Conservation (phyloP, 2,329 filamentous ascomycete genomes). For the Tricladium varicosporioides region DNA sequence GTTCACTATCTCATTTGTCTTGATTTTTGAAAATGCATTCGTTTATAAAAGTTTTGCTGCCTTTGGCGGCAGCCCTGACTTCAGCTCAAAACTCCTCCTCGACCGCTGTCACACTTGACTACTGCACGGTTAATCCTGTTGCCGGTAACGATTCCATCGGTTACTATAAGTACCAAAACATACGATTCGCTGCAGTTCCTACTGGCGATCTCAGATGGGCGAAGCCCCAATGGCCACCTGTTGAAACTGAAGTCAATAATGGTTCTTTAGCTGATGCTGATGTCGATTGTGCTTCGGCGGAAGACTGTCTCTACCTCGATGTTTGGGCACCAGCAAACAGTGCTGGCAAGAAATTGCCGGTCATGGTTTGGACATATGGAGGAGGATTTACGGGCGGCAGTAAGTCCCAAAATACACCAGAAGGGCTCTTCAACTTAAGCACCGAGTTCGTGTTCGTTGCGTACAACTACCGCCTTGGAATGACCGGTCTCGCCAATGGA, state of each 20-base stretch:
- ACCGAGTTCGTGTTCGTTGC: slow-evolving; percentile 33
- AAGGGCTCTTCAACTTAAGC: slow-evolving; percentile 35
- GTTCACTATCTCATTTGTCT: too few relatives aligned
- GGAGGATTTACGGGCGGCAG: slow-evolving; percentile 31
- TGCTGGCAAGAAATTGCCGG: slow-evolving; percentile 29
- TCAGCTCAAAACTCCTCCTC: too few relatives aligned
- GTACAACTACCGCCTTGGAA: slow-evolving; percentile 36
- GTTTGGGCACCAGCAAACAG: slow-evolving; percentile 30
- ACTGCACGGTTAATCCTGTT: background rate
- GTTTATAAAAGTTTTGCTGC: too few relatives aligned
- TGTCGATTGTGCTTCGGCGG: slow-evolving; percentile 34
- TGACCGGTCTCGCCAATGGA: slow-evolving; percentile 32
- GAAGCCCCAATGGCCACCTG: slow-evolving; percentile 35
- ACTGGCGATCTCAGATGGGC: slow-evolving; percentile 35
- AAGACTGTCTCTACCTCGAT: slow-evolving; percentile 32
- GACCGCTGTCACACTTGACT: background rate
- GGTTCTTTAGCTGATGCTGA: slow-evolving; percentile 34
- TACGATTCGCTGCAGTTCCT: slow-evolving; percentile 36
- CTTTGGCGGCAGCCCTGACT: too few relatives aligned
- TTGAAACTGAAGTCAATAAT: slow-evolving; percentile 34
- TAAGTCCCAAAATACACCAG: slow-evolving; percentile 36
- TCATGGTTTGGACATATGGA: slow-evolving; percentile 34
- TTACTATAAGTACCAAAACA: slow-evolving; percentile 37
- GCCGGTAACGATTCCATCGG: background rate
- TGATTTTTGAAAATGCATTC: too few relatives aligned